Base-by-base conservation (phyloP, 805 yeast genomes). In the Starmerella bombi region DNA sequence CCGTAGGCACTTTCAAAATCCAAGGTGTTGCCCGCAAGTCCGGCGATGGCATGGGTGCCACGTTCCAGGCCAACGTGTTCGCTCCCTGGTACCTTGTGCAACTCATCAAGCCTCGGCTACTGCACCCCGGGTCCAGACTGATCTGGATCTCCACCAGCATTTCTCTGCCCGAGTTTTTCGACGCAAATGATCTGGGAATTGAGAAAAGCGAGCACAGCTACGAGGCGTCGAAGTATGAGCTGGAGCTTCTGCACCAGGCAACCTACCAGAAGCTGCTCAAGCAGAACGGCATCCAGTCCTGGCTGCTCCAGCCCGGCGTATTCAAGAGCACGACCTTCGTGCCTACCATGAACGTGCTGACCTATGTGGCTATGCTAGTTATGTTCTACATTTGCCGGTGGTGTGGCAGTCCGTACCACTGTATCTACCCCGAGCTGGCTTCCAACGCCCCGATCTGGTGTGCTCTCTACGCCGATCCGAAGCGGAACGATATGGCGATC, bases 41-140 rank as follows among this genome's bases (percentile, higher is more conserved):
- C 1, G 38, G 17, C 12, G 98, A 91, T 59, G 85, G 74, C 0
- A 51, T 88, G 66, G 96, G 97, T 1, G 63, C 80, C 23, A 84
- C 85, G 3, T 91, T 88, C 64, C 94, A 91, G 60, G 93, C 91
- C 4, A 91, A 91, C 56, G 94, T 88, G n/a, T 83, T 91, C 62
- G 94, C 94, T 0, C 97, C 97, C 2, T 86, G 81, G 63, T 91
- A 77, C 59, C 63, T 91, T 39, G 67, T 86, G 40, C 81, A 80
- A 50, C 75, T 72, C 47, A 61, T 88, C 17, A 58, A 66, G 30
- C 22, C 37, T 10, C 9, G 17, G 29, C 37, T 47, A 15, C 42
- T 47, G 34, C 39, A 42, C 20, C 73, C 73, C 2, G 77, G 79
- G 3, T 85, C 91, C 0, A 70, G 71, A 41, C 65, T 85, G 29